Evolutionary conservation across 495 filamentous ascomycete species (phyloP), one percentile per base, ranked within the genome.

Genomic region (Haplographium delicatum): DNA sequence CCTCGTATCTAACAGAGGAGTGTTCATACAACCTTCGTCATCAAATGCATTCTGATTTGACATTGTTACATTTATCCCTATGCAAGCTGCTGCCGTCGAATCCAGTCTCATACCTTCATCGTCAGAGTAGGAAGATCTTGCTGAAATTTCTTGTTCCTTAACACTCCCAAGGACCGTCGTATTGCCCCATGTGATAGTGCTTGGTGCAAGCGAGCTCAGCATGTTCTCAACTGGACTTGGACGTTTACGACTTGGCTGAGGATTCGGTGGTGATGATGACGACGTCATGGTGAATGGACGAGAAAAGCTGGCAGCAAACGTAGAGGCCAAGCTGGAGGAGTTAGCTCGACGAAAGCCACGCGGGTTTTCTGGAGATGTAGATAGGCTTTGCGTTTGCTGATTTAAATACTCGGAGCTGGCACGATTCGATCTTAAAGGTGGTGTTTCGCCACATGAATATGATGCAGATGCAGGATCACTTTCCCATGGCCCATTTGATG

Each of bases 11-110:
- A 95, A 73, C 22, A 96, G 72, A 1, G 87, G 76, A 2, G 79
- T 73, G 28, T 74, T 75, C 41, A 84, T 70, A 64, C 76, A 76
- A n/a, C 81, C 81, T 61, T 91, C 86, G 44, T 85, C 81, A 47
- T 91, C 85, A 48, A 96, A 95, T 26, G 77, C 73, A 33, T 76
- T 75, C 56, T 86, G 82, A 50, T 96, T 90, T 59, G 86, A 84
- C 57, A 91, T 76, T 1, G 74, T 75, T 42, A 95, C 74, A 51
- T 62, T 65, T 48, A 73, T 64, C 9, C 73, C 24, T 24, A 24
- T 52, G 71, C 63, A 56, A 67, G 62, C 15, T 68, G 63, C 19
- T 65, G 55, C 25, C 73, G 71, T 10, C 75, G 72, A 53, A 63
- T 63, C 41, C 57, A 62, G 26, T 47, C 63, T 46, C 64, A 24